These are phyloP conservation scores for Nicotiana obtusifolia DNA, from an alignment of 257 asterid genomes.

Conservation along the genomic window DNA sequence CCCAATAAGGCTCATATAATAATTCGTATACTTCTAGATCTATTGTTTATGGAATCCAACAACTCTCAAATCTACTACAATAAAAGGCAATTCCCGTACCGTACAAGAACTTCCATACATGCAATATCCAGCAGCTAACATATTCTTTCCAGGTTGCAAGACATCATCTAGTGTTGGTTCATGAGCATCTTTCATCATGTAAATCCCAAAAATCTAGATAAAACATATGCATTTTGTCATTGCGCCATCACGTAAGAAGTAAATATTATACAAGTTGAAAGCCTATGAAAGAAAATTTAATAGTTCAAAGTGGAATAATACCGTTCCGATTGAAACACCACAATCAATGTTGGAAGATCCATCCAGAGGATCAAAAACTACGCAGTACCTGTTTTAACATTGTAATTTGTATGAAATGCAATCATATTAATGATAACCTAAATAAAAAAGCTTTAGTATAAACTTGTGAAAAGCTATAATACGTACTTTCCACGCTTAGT, in stretches of 20 bases:
- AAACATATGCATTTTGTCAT: slow-evolving; percentile 4
- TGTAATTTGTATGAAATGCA: not conserved
- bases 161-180: slow-evolving; percentile 77
- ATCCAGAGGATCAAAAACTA: slow-evolving; percentile 94
- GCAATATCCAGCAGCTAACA: slow-evolving; percentile 96
- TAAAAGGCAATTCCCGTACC: slow-evolving; percentile 30
- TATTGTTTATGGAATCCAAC: not conserved
- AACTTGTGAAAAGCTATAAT: not conserved
- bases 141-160: slow-evolving; percentile 87
- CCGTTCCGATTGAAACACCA: slow-evolving; percentile 97
- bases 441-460: not conserved
- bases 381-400: slow-evolving; percentile 63
- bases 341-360: slow-evolving; percentile 99
- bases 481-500: slow-evolving; percentile 78
- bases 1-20: not conserved
- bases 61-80: not conserved
- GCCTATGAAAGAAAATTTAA: slow-evolving; percentile 4
- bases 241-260: not conserved
- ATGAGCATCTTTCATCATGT: slow-evolving; percentile 45
- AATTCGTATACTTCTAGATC: not conserved
- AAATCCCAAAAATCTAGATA: slow-evolving; percentile 84
- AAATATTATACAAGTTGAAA: not conserved
- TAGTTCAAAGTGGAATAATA: slow-evolving; percentile 21
- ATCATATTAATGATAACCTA: not conserved
- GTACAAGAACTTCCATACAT: slow-evolving; percentile 98